phyloP scores from a whole-genome alignment of 1,139 yeast genomes.

The Blastobotrys capitulatus region DNA sequence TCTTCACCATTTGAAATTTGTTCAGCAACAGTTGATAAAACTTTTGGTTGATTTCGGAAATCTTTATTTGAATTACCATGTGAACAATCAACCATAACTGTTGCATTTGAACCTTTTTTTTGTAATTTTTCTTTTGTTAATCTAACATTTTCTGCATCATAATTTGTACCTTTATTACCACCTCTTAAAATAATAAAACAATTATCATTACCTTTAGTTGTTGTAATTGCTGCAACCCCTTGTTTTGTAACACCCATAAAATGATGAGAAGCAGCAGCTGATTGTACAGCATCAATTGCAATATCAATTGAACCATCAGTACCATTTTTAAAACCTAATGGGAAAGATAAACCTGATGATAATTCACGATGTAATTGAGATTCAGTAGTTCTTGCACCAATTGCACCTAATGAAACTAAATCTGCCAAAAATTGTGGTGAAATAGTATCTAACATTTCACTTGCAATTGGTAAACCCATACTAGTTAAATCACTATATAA shows the following conservation, averaged over 20 bases:
- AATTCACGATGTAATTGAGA: conserved; percentile 96
- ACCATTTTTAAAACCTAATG: conserved; percentile 97
- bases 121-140: conserved; percentile 64
- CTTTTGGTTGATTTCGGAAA: conserved; percentile 91
- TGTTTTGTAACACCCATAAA: conserved; percentile 96
- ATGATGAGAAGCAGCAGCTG: conserved; percentile 90
- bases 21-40: conserved; percentile 68
- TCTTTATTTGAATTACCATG: conserved; percentile 96
- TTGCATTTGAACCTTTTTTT: conserved; percentile 34
- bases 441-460: conserved; percentile 96
- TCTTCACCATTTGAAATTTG: conserved; percentile 80
- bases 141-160: conserved; percentile 71
- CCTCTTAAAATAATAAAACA: conserved; percentile 80
- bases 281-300: conserved; percentile 89
- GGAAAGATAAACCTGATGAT: conserved; percentile 95
- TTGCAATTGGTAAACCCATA: conserved; percentile 76
- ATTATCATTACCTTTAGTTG: conserved; percentile 89
- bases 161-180: conserved; percentile 90
- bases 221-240: conserved; percentile 92
- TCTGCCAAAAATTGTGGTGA: conserved; percentile 97
- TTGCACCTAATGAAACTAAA: conserved; percentile 89
- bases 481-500: conserved; percentile 79
- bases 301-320: conserved; percentile 94
- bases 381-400: conserved; percentile 98
- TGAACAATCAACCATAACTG: conserved; percentile 92